Conservation (phyloP, 202 grass and related monocot species). For the Setaria viridis region DNA sequence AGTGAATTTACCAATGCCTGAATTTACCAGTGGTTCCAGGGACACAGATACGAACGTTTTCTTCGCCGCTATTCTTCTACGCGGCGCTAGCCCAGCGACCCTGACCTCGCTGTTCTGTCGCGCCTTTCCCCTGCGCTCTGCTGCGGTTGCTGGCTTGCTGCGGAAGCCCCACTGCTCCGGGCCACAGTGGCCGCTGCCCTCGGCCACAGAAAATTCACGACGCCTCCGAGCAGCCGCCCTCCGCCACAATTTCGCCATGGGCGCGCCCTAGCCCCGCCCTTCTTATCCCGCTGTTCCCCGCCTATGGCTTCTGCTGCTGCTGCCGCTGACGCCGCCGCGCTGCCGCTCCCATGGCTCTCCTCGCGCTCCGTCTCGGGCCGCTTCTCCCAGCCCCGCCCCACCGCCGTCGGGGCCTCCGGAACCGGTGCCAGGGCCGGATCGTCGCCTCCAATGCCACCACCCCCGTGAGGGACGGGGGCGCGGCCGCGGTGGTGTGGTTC, state of each 20-base stretch:
- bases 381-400: constrained; percentile 25
- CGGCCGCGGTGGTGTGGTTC: constrained; percentile 87
- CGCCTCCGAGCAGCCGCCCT: constrained; percentile 44
- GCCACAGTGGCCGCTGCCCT: neutral
- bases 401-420: constrained; percentile 3
- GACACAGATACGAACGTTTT: neutral
- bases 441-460: constrained; percentile 31
- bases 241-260: constrained; percentile 61
- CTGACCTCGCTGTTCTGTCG: neutral
- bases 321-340: constrained; percentile 13
- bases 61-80: neutral
- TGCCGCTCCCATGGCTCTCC: constrained; percentile 50
- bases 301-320: constrained; percentile 57
- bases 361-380: constrained; percentile 49
- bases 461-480: constrained; percentile 31
- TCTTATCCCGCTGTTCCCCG: constrained; percentile 47
- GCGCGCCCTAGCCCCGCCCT: constrained; percentile 49
- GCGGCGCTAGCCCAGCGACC: neutral
- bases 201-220: constrained; percentile 48
- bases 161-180: constrained; percentile 13
- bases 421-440: neutral
- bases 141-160: neutral
- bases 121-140: constrained; percentile 1
- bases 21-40: neutral
- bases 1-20: neutral